Base-by-base conservation (phyloP, 768 basidiomycete genomes). In the Asterophora parasitica region DNA sequence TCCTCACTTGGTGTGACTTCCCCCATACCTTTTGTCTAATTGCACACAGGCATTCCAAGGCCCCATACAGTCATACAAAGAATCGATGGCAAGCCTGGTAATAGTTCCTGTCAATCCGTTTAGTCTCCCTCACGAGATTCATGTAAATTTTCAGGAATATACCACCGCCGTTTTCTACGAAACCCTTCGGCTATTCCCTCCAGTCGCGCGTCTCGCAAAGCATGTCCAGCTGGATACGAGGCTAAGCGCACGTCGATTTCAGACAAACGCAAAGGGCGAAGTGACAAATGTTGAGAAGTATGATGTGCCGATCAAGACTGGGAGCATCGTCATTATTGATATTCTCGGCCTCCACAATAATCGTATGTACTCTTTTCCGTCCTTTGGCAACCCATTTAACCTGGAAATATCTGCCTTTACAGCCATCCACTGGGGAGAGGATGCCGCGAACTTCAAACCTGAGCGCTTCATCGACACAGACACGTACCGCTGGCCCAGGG, bases 381-480 rank as follows among this genome's bases (percentile, higher is more conserved):
- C 30, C 33, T 26, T 2, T 16, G 13, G 10, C 33, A 35, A 7
- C 10, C 3, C 15, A 15, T 30, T 16, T 11, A 4, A 15, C 27
- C 9, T 16, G 40, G 12, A 46, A 37, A 16, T 0, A 3, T 39
- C 23, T 23, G 23, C 23, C 23, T 23, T 23, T 23, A 23, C 37
- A 79, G 77, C 73, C 2, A 59, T 75, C 13, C 66, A 74, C 38
- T 79, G 77, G 78, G 78, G 78, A 5, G 57, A 65, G 10, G 76
- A 79, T 44, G 64, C 47, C 0, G 58, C 50, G 8, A 66, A 69
- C 15, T 79, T 77, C 64, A 76, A 61, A 38, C 76, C 76, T 0
- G 73, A 74, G 37, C 69, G 74, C 0, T 79, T 78, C 56, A 64
- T 79, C 20, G 77, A 79, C 43, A 76, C 73, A 0, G 67, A 67